Evolutionary conservation across 169 alveolate genomes (phyloP), one percentile per base, ranked within the genome.

Genomic region (Theileria parva): DNA sequence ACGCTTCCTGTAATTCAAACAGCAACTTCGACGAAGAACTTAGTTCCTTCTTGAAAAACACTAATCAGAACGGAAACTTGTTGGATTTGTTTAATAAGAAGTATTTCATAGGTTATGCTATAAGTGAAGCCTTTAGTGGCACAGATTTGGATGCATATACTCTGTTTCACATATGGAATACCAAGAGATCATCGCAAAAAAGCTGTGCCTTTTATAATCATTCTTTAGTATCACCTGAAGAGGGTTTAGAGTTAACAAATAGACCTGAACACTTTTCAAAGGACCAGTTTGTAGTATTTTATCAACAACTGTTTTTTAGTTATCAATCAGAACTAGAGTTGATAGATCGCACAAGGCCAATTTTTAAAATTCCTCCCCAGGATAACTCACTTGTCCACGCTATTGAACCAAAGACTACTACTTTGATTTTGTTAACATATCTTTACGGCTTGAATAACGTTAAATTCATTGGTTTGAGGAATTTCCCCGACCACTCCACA

Each of bases 1-100:
- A 83, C 25, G 50, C 74, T 34, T 83, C 89, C 15, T 28, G 67
- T 67, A 76, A 57, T n/a, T 76, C 86, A 23, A 78, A 78, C 19
- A 83, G 86, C 60, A 80, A 79, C 76, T 76, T 77, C 86, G 89
- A 77, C 64, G 89, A 83, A 25, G 89, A 65, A 75, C 77, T 83
- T 53, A 50, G 89, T 63, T 69, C 59, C 28, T 68, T 83, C 75
- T 66, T 77, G 64, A 13, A 77, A 44, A 70, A 61, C 51, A 74
- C 80, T 0, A 59, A 37, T 37, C 79, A 63, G 51, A 69, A 79
- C 55, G 81, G 66, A 19, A 83, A 59, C 71, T 48, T 83, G 50
- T 39, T 83, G 63, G 89, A 83, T 61, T 25, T 74, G 63, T 74
- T 83, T 27, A 79, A 78, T 39, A 25, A 74, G 71, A 83, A 83